Evolutionary conservation across 768 basidiomycete species (phyloP).

Genomic region (Paxillus ammoniavirescens): DNA sequence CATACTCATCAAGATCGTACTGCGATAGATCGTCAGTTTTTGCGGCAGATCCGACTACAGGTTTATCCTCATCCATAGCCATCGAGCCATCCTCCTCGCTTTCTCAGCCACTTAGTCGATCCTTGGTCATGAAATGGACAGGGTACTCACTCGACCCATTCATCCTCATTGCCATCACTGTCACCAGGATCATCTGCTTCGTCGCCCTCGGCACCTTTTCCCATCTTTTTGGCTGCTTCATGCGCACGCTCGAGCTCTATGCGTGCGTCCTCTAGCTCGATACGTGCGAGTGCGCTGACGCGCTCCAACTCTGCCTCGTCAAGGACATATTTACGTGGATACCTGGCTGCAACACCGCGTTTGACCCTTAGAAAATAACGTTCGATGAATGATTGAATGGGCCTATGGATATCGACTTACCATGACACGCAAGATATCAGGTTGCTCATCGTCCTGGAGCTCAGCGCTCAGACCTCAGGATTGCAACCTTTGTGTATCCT

Average conservation of each 20-base stretch:
- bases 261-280: conserved; percentile 88
- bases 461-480: neutral
- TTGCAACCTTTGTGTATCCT: too few species aligned
- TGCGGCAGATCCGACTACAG: conserved; percentile 27
- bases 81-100: conserved; percentile 59
- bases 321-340: conserved; percentile 86
- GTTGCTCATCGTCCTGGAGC: conserved; percentile 52
- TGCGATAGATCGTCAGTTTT: conserved; percentile 70
- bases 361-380: conserved; percentile 54
- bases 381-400: neutral
- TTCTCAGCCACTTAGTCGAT: conserved; percentile 20
- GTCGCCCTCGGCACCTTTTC: conserved; percentile 60
- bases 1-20: conserved; percentile 92
- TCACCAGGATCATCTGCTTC: conserved; percentile 58
- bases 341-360: conserved; percentile 68
- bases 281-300: conserved; percentile 81
- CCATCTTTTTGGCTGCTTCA: conserved; percentile 71
- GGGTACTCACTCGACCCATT: conserved; percentile 86
- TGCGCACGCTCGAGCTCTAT: conserved; percentile 82
- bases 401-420: conserved; percentile 19
- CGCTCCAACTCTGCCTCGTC: conserved; percentile 89
- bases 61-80: conserved; percentile 49
- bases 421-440: conserved; percentile 75
- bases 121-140: conserved; percentile 2
- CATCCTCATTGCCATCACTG: conserved; percentile 48